These are phyloP conservation scores for Daldinia bambusicola DNA, from an alignment of 495 filamentous ascomycete genomes.

Conservation along the genomic window DNA sequence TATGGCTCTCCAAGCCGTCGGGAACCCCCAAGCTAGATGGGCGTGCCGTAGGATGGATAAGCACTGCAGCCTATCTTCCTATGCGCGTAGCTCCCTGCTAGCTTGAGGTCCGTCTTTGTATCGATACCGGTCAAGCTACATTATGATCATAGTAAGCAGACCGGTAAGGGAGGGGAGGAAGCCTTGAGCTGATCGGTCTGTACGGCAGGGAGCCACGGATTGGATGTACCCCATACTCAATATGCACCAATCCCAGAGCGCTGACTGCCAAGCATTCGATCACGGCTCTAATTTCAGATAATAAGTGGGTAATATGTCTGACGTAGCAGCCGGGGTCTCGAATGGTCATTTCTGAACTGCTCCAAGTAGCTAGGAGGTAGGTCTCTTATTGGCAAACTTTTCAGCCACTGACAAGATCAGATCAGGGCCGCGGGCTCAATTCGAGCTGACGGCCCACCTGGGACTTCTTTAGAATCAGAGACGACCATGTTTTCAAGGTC, in stretches of 20 bases:
- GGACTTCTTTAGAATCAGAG: background rate
- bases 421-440: background rate
- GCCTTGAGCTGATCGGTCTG: background rate
- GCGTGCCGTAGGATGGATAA: slow-evolving; percentile 33
- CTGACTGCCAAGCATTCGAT: slow-evolving; percentile 16
- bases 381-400: background rate
- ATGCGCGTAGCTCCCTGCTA: slow-evolving; percentile 7
- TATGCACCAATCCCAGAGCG: slow-evolving; percentile 9
- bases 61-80: slow-evolving; percentile 1
- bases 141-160: slow-evolving; percentile 29
- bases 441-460: background rate
- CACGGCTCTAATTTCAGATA: slow-evolving; percentile 1
- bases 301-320: background rate
- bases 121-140: slow-evolving; percentile 1
- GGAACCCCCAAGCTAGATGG: slow-evolving; percentile 19
- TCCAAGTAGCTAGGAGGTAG: background rate
- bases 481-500: background rate
- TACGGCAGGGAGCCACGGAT: background rate
- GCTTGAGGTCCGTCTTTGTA: slow-evolving; percentile 3
- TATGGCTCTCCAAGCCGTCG: slow-evolving; percentile 7
- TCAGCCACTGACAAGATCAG: background rate
- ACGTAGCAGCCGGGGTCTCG: background rate
- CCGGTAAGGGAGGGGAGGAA: background rate
- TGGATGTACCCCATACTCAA: slow-evolving; percentile 12
- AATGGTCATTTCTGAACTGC: background rate